Evolutionary conservation across 345 rosid species (phyloP), one percentile per base, ranked within the genome.

Genomic region (Trapa bicornis): DNA sequence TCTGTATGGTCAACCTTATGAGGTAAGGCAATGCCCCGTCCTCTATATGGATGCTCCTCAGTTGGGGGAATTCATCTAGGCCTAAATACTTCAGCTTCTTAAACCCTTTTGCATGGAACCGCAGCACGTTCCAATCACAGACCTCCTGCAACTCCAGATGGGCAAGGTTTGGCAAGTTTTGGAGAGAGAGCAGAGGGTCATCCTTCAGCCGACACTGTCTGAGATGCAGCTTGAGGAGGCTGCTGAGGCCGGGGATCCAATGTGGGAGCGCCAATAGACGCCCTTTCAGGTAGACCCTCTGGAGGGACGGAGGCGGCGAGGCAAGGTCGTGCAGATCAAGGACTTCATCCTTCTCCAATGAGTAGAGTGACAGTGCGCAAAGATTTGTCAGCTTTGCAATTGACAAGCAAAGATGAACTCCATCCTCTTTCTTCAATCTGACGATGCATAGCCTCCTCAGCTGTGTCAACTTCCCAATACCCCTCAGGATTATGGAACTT

Each of bases 101-200:
- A 54, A 76, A 81, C 14, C 85, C 77, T 17, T 75, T 68, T 5
- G 67, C 71, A 47, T 39, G 63, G 37, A 76, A 78, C 5, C 29
- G 32, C 36, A 76, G 15, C 1, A 33, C 48, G n/a, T 73, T 56
- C 45, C 85, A 80, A 2, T 66, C 72, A 3, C 69, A 73, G 5
- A 64, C 85, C 29, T 81, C 70, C 37, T 48, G 54, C 35, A 81
- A 48, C 48, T 74, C 82, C 12, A 79, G 80, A 71, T 74, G 74
- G 1, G 66, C 33, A 2, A 81, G 75, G 53, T 75, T 80, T n/a
- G 77, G 81, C 69, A 80, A 48, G 32, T 36, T 45, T 68, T 73
- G 77, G 29, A 80, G 79, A n/a, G 38, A 47, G 13, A 16, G 6
- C 5, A 77, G 66, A 1, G 84, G 81, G 66, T 80, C 77, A 11